Evolutionary conservation across 345 rosid genomes (phyloP).

Genomic region (Reutealis trisperma): DNA sequence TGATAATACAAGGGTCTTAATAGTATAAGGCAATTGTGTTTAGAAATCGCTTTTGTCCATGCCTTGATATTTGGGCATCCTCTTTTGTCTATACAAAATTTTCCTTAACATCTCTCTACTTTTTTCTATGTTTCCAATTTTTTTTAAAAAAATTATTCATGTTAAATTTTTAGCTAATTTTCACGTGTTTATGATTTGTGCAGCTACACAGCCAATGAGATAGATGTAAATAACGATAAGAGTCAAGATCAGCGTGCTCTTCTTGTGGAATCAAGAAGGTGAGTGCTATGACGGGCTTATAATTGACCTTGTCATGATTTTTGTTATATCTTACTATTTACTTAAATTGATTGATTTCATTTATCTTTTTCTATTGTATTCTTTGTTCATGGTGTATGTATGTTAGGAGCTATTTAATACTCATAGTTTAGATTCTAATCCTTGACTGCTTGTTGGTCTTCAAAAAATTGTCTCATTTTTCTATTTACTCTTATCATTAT

Average conservation of each 20-base stretch:
- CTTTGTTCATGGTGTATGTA: background rate
- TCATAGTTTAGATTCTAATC: background rate
- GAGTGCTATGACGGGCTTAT: background rate
- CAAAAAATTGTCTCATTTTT: background rate
- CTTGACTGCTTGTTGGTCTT: background rate
- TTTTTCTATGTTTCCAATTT: background rate
- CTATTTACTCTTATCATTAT: background rate
- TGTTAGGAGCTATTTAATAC: no score
- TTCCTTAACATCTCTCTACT: background rate
- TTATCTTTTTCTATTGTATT: background rate
- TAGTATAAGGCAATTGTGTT: background rate
- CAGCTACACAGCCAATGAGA: slow-evolving; percentile 52
- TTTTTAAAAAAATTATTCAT: background rate
- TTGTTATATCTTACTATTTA: background rate
- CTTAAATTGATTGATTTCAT: background rate
- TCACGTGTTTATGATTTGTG: slow-evolving; percentile 17
- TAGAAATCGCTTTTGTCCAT: background rate
- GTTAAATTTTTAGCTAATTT: background rate
- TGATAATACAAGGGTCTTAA: background rate
- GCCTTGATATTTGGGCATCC: background rate
- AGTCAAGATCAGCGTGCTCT: slow-evolving; percentile 65
- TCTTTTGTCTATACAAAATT: background rate
- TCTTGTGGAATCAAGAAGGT: slow-evolving; percentile 87
- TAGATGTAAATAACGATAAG: slow-evolving; percentile 47
- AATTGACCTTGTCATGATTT: background rate